Evolutionary conservation across 1,139 yeast species (phyloP), one percentile per base, ranked within the genome.

Genomic region (Nakaseomyces sp.): DNA sequence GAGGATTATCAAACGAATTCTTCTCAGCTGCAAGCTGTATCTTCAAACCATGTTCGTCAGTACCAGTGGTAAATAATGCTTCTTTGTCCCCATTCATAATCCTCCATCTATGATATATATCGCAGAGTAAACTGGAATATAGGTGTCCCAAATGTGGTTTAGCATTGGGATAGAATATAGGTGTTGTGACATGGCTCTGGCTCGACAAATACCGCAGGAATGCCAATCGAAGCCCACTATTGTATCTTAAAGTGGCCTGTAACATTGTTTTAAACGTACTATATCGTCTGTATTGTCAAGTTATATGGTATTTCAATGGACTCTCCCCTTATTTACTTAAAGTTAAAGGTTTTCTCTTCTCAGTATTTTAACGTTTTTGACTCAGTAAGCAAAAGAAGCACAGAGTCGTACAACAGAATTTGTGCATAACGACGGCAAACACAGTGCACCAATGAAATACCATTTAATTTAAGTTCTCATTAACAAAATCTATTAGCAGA

Each of bases 1-100:
- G 72, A 0, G 96, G 91, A 7, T 65, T 66, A 4, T 38, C 40
- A 8, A 65, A 57, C 1, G 71, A 69, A 5, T 69, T 69, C 17
- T 72, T 73, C 45, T 73, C 75, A 2, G 81, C 81, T 0, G 88
- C 87, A 0, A 82, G 81, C 42, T 87, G 94, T 31, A 91, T 89
- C 67, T 91, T 91, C 49, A 88, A 67, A 0, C 99, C 99, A 62
- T 91, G 98, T 64, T 91, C 99, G 61, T 91, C 99, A 0, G 97
- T 89, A 0, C 99, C 99, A 0, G 98, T 91, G 9, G 86, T 74
- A 58, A 89, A 72, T 48, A 69, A 75, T 0, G 85, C 65, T 1
- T 60, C 56, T 0, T 74, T 70, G 13, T 67, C 55, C 5, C 72
- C 65, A 39, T 66, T 68, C 38, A 80, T 63, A 19, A 56, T 57